Evolutionary conservation across 805 yeast genomes (phyloP).

Genomic region (Limtongia smithiae): DNA sequence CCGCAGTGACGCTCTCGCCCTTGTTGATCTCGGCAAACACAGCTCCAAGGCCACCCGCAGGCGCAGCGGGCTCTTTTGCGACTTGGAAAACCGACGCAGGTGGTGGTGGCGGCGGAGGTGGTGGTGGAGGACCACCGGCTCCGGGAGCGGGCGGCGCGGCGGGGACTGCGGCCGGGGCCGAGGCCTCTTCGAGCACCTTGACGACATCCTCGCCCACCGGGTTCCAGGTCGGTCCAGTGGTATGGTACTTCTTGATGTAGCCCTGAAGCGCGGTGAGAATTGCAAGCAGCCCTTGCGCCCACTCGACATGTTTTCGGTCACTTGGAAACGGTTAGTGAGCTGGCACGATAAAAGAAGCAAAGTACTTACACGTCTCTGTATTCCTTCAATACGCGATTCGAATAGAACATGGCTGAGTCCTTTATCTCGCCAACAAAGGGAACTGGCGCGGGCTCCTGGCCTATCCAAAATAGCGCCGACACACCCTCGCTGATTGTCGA

Average conservation of each 20-base stretch:
- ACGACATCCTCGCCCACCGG: slow-evolving; percentile 51
- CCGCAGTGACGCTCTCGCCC: slow-evolving; percentile 80
- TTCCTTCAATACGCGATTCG: slow-evolving; percentile 84
- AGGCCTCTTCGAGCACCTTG: slow-evolving; percentile 44
- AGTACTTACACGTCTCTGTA: slow-evolving; percentile 52
- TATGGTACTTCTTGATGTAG: slow-evolving; percentile 72
- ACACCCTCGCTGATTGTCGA: slow-evolving; percentile 85
- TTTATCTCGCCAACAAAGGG: slow-evolving; percentile 75
- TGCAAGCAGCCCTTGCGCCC: slow-evolving; percentile 68
- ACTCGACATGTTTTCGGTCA: slow-evolving; percentile 65
- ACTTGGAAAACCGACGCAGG: slow-evolving; percentile 62
- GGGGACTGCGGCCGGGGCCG: slow-evolving; percentile 39
- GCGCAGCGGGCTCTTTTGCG: slow-evolving; percentile 32
- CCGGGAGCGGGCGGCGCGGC: slow-evolving; percentile 41
- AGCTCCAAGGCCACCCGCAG: slow-evolving; percentile 66
- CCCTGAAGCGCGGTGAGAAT: slow-evolving; percentile 66
- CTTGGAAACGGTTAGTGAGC: background rate
- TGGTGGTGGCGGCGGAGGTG: slow-evolving; percentile 93
- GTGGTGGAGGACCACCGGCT: slow-evolving; percentile 50
- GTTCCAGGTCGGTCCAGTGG: slow-evolving; percentile 84
- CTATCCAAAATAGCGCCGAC: slow-evolving; percentile 89
- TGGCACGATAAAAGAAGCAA: background rate
- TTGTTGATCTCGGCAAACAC: slow-evolving; percentile 86
- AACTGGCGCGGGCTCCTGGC: slow-evolving; percentile 63
- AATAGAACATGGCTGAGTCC: slow-evolving; percentile 92